These are phyloP conservation scores for Cucurbita pepo DNA, from an alignment of 306 rosid species.

Conservation along the genomic window DNA sequence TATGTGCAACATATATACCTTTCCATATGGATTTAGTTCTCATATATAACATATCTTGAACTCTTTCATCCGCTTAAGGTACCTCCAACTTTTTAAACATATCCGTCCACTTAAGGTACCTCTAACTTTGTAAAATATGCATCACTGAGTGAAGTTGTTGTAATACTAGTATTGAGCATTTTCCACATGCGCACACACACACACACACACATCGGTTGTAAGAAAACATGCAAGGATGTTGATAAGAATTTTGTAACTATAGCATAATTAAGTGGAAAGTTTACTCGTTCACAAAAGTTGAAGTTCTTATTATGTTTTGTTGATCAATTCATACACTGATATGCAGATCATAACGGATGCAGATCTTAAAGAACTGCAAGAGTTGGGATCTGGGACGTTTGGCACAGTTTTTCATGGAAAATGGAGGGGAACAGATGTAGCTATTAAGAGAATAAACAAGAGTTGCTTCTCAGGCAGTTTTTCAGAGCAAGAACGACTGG, in stretches of 20 bases:
- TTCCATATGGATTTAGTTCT: neutral
- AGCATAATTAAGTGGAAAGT: neutral
- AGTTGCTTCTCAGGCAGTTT: conserved; percentile 75
- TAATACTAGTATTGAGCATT: neutral
- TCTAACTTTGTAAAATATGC: neutral
- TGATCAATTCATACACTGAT: conserved; percentile 12
- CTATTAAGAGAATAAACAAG: conserved; percentile 82
- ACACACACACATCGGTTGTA: neutral
- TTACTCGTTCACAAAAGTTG: neutral
- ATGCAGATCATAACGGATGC: conserved; percentile 63
- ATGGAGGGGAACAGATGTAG: conserved; percentile 99
- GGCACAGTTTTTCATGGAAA: conserved; percentile 93
- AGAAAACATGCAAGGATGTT: neutral
- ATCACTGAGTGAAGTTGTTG: neutral
- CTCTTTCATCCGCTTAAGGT: neutral
- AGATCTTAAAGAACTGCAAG: conserved; percentile 76
- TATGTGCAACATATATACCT: conserved; percentile 4
- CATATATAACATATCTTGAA: neutral
- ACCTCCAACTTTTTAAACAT: neutral
- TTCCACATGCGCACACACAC: neutral
- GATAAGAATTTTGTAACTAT: neutral
- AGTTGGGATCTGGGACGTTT: conserved; percentile 91
- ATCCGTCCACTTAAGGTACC: neutral
- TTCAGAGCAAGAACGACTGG: conserved; percentile 91
- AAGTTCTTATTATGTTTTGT: neutral